Evolutionary conservation across 495 filamentous ascomycete genomes (phyloP), one percentile per base, ranked within the genome.

Genomic region (Podospora tetraspora): DNA sequence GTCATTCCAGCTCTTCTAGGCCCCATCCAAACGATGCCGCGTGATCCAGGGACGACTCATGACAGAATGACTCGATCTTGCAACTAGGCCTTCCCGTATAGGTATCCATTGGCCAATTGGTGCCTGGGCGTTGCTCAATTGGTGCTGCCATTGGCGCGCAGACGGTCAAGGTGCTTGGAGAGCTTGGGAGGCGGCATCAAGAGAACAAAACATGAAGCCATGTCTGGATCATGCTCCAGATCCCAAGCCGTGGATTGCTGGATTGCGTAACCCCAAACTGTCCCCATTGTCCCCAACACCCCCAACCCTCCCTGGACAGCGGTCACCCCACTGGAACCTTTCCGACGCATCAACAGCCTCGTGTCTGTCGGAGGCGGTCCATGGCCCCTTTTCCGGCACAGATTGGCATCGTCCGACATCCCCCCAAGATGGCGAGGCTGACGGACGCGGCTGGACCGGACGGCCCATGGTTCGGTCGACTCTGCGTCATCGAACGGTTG

Each of bases 401-500:
- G 37, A 52, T 52, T 52, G 43, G 43, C 16, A 52, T 52, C 43
- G 43, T 52, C 43, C 43, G 43, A 52, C 16, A n/a, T 3, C 1
- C 3, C 32, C 6, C n/a, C 34, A 7, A 52, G 4, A 52, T 8
- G 19, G 43, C 43, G 43, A 52, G 43, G 43, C 43, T 52, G 43
- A 19, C 43, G 19, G 43, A n/a, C 43, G 43, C 43, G 16, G 43
- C 43, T 52, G 43, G 19, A n/a, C 19, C 37, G 37, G 13, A 19
- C 0, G 19, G 19, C 37, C 37, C 37, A 52, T 52, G 37, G 43
- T 52, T 52, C 37, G 37, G 43, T 52, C 43, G 16, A 52, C 16
- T 27, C 16, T 52, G 62, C 62, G 62, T 56, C 62, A 64, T 64
- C 62, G 37, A 57, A 64, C 4, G 62, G 43, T 64, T 64, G 12